Evolutionary conservation across 805 yeast genomes (phyloP).

Genomic region (Vanderwaltozyma tropicalis): DNA sequence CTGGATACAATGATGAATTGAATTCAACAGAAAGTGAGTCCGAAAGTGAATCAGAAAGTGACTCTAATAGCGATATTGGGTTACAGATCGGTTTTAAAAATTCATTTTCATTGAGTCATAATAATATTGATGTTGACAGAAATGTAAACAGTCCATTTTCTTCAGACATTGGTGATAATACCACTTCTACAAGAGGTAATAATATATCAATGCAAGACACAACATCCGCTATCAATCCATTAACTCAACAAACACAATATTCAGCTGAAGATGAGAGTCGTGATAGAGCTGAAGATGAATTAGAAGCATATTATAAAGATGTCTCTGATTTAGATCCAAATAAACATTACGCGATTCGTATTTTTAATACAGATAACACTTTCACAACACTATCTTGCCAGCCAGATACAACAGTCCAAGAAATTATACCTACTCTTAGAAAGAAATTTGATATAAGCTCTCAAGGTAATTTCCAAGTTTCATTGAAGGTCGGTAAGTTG

Average conservation of each 20-base stretch:
- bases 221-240: neutral
- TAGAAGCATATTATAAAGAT: constrained; percentile 30
- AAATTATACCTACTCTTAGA: constrained; percentile 58
- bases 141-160: neutral
- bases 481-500: constrained; percentile 64
- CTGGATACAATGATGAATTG: neutral
- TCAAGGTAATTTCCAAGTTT: constrained; percentile 63
- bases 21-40: neutral
- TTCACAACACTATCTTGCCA: constrained; percentile 73
- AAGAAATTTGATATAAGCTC: constrained; percentile 67
- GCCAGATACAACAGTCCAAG: constrained; percentile 65
- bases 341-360: constrained; percentile 41
- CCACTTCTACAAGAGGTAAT: no score
- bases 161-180: neutral
- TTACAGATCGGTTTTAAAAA: neutral
- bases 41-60: neutral
- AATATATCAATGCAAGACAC: neutral
- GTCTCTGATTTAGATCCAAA: constrained; percentile 26
- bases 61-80: neutral
- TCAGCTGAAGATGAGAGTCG: constrained; percentile 19
- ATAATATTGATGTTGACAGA: no score
- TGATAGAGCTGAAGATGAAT: constrained; percentile 30
- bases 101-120: no score
- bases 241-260: neutral
- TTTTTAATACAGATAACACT: constrained; percentile 77